Evolutionary conservation across 139 green algal genomes (phyloP), one percentile per base, ranked within the genome.

Genomic region (Dunaliella sp.): DNA sequence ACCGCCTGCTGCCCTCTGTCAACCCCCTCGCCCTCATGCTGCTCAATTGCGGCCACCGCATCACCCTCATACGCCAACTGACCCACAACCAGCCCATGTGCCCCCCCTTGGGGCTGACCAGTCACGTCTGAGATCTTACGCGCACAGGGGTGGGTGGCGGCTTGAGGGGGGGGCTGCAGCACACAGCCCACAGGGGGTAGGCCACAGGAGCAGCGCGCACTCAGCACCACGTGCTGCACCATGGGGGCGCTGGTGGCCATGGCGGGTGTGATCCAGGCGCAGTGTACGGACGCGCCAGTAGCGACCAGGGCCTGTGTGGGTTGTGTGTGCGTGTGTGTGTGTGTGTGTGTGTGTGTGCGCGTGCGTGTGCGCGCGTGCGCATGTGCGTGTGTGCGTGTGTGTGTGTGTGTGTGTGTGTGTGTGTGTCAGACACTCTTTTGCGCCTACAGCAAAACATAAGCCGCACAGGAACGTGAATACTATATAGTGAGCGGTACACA

Each of bases 41-140:
- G n/a, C n/a, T n/a, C n/a, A n/a, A n/a, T n/a, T n/a, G n/a, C n/a
- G n/a, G n/a, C n/a, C n/a, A n/a, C n/a, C n/a, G n/a, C n/a, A n/a
- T n/a, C n/a, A n/a, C n/a, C n/a, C 74, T 34, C 28, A n/a, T n/a
- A 30, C 16, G 24, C 34, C 28, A 12, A 32, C 77, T 34, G 77
- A 34, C 30, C 3, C 16, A 21, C 1, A 33, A 28, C 35, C 82
- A 35, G 35, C 24, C 1, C 75, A 93, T 74, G 74, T 88, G 87
- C 31, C 12, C 38, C 26, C 84, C 80, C 21, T 94, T 81, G 38
- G 74, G 85, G 32, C 26, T 28, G 0, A 88, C 48, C 48, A 65
- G 48, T 65, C 48, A 65, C 48, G 16, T 65, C 48, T 26, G 48
- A 65, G 7, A 16, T 7, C 48, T 65, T 65, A 7, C 48, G 7